A percentile compares a stretch with the other conserved stretches of the same genome.
phyloP scores from a whole-genome alignment of 225 moss, liverwort and hornwort genomes.

The Physcomitrellopsis africana region DNA sequence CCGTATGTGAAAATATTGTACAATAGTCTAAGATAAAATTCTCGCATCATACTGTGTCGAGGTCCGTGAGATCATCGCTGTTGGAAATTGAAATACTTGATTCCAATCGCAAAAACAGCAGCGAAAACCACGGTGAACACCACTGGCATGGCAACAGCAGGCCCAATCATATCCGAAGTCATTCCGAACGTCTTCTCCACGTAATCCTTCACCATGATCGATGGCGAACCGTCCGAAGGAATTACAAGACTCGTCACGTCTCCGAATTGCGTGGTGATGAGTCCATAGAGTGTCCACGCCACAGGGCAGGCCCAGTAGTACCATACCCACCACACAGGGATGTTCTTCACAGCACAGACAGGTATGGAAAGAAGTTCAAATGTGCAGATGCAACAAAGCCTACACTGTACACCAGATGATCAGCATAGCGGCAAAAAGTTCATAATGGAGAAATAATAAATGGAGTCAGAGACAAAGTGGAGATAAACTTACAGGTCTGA shows the following conservation, averaged over 20 bases:
- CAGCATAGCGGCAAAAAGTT: too few species aligned
- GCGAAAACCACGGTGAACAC: slow-evolving; percentile 46
- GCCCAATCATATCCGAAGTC: slow-evolving; percentile 34
- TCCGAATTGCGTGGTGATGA: slow-evolving; percentile 42
- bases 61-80: slow-evolving; percentile 28
- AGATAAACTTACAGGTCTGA: slow-evolving; percentile 42
- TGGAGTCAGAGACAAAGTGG: neutral
- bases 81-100: slow-evolving; percentile 48
- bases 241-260: slow-evolving; percentile 25
- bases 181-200: slow-evolving; percentile 39
- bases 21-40: slow-evolving; percentile 21
- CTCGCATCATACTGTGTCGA: neutral
- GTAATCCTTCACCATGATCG: slow-evolving; percentile 43
- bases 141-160: slow-evolving; percentile 45
- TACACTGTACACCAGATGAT: too few species aligned
- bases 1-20: slow-evolving; percentile 21
- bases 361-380: neutral
- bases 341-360: slow-evolving; percentile 31
- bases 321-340: slow-evolving; percentile 52
- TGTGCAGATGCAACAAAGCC: neutral
- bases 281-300: slow-evolving; percentile 45
- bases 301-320: slow-evolving; percentile 50
- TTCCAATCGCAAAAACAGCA: slow-evolving; percentile 40
- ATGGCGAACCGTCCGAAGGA: slow-evolving; percentile 25
- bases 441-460: too few species aligned